phyloP scores from a whole-genome alignment of 768 basidiomycete species.

The Leccinum imitatum region DNA sequence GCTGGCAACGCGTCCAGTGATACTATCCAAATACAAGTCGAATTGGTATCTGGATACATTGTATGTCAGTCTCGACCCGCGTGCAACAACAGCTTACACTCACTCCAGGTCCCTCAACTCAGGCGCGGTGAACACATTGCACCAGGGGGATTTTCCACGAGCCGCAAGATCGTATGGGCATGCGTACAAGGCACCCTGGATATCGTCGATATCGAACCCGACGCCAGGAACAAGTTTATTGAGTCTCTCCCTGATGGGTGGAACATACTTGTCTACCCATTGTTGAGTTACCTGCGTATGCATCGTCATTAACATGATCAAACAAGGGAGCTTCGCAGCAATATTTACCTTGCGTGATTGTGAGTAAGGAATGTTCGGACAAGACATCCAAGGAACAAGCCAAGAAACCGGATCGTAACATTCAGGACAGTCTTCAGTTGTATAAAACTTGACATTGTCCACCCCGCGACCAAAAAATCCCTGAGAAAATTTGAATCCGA shows the following conservation, averaged over 20 bases:
- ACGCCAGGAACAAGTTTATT: constrained; percentile 36
- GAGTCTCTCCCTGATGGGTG: constrained; percentile 36
- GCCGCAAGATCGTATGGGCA: constrained; percentile 43
- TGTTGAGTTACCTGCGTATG: constrained; percentile 10
- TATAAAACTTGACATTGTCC: constrained; percentile 23
- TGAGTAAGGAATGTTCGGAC: constrained; percentile 16
- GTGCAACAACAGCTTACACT: constrained; percentile 5
- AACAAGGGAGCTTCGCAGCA: neutral
- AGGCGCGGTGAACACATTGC: constrained; percentile 33
- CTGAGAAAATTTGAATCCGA: constrained; percentile 7
- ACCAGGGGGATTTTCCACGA: constrained; percentile 38
- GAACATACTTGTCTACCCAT: constrained; percentile 39
- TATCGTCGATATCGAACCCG: constrained; percentile 30
- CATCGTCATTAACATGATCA: neutral
- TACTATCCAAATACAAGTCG: constrained; percentile 34
- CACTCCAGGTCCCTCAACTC: constrained; percentile 40
- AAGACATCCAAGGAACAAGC: constrained; percentile 40
- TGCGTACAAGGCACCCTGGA: constrained; percentile 41
- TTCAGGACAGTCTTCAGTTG: constrained; percentile 31
- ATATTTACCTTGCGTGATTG: neutral
- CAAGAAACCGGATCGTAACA: constrained; percentile 34
- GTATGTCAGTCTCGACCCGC: neutral
- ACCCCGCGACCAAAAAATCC: constrained; percentile 39
- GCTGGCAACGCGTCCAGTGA: constrained; percentile 32
- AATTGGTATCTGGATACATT: constrained; percentile 34